Base-by-base conservation (phyloP, 2,329 filamentous ascomycete species). In the Ophiosphaerella herpotricha region DNA sequence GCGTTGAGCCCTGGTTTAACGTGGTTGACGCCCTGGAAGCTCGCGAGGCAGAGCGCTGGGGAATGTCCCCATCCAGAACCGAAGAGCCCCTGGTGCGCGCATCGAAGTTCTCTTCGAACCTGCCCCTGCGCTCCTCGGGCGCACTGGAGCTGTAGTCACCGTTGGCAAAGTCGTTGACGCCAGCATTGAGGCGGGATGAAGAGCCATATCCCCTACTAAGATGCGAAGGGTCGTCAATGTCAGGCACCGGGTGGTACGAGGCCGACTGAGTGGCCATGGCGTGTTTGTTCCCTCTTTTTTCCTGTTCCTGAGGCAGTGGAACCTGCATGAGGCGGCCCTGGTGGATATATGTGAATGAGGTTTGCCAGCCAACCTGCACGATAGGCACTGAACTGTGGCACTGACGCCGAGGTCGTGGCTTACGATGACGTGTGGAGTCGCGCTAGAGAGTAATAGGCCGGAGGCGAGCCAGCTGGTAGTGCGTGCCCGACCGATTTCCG, bases 21-120 rank as follows among this genome's bases (percentile, higher is more conserved):
- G 60, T 64, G 9, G 48, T 52, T 8, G 45, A 48, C 9, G 40
- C 41, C 13, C 50, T 24, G n/a, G 62, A 65, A 48, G 80, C 80
- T 53, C 81, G 78, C 11, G 86, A 89, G 54, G 79, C 79, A 46
- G 86, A 82, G 59, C 86, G 85, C 70, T 86, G 81, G 74, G 87
- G 79, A 34, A 71, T 52, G 44, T 71, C 68, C 41, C 78, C 80
- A 63, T 85, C 82, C 52, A 85, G 66, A 50, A 88, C 79, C 33
- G 86, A 88, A 61, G 83, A 83, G 39, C 85, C 86, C 55, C 86
- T 82, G 63, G 84, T 85, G 63, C 81, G 85, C 43, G 83, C 84
- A 74, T 89, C 86, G 80, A 87, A 89, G 76, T 88, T 84, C 69
- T 90, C 86, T 60, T 82, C 85, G 64, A 89, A 88, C 60, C 79